A percentile compares a stretch with the other conserved stretches of the same genome.
Evolutionary conservation across 2,329 filamentous ascomycete species (phyloP).

Genomic region (Didymella keratinophila): DNA sequence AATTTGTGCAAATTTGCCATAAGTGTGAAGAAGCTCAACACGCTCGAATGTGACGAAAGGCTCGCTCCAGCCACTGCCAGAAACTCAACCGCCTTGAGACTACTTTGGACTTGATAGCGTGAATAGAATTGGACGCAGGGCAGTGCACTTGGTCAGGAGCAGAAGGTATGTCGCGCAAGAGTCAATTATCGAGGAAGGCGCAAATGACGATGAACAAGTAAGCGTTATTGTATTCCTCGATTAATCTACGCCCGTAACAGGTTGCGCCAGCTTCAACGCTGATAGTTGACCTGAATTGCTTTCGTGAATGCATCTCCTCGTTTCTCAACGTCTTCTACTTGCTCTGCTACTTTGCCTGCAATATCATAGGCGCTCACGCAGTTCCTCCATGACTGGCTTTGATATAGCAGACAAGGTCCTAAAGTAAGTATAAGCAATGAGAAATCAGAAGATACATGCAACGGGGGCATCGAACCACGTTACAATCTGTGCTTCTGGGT

Average conservation of each 20-base stretch:
- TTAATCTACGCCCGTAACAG: no score
- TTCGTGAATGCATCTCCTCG: not conserved
- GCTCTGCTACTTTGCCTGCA: not conserved
- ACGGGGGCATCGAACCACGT: not conserved
- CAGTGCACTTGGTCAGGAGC: not conserved
- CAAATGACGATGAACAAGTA: not conserved
- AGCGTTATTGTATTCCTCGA: no score
- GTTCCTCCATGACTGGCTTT: not conserved
- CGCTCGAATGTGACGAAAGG: not conserved
- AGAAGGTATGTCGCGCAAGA: not conserved
- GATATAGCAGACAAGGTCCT: not conserved
- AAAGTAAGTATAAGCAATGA: not conserved
- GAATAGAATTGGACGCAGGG: not conserved
- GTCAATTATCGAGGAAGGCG: not conserved
- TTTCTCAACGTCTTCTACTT: not conserved
- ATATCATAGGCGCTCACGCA: not conserved
- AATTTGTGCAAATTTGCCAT: not conserved
- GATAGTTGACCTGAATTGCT: not conserved
- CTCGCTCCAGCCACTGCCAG: not conserved
- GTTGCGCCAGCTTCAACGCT: not conserved
- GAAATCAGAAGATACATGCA: not conserved
- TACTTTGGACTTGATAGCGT: not conserved
- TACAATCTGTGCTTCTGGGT: not conserved
- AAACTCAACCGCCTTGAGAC: no score
- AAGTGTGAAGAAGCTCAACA: no score